phyloP scores from a whole-genome alignment of 2,329 filamentous ascomycete genomes.

The Colletotrichum cuscutae region DNA sequence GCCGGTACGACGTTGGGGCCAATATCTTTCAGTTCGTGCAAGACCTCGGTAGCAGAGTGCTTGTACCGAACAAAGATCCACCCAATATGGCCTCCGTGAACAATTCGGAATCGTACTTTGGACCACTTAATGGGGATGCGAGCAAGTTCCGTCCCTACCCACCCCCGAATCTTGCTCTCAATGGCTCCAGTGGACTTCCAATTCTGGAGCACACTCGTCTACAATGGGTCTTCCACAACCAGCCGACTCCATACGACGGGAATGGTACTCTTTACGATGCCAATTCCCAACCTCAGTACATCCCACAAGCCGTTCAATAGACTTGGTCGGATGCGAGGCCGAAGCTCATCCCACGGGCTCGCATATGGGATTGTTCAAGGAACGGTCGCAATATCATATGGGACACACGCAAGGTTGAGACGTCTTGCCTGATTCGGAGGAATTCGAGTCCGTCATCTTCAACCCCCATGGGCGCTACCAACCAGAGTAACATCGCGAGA shows the following conservation, averaged over 20 bases:
- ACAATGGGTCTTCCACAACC: conserved; percentile 43
- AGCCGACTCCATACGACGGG: conserved; percentile 57
- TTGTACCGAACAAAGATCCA: conserved; percentile 49
- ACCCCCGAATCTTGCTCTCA: conserved; percentile 53
- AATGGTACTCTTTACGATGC: conserved; percentile 56
- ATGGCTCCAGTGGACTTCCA: conserved; percentile 54
- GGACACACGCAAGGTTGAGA: neutral
- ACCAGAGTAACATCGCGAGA: neutral
- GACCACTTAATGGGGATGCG: conserved; percentile 50
- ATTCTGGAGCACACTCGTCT: conserved; percentile 46
- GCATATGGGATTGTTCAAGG: neutral
- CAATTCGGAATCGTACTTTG: conserved; percentile 55
- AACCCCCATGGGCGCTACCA: neutral
- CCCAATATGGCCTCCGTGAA: conserved; percentile 46
- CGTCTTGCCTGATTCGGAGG: neutral
- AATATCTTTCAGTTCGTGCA: conserved; percentile 54
- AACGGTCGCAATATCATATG: neutral
- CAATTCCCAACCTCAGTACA: conserved; percentile 51
- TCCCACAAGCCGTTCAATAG: conserved; percentile 37
- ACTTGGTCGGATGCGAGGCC: neutral
- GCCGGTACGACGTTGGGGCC: conserved; percentile 52
- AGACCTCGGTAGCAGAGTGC: conserved; percentile 44
- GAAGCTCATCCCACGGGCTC: neutral
- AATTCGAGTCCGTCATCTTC: neutral
- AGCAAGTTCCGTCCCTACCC: conserved; percentile 46